A percentile compares a stretch with the other conserved stretches of the same genome.
phyloP scores from a whole-genome alignment of 73 alveolate genomes.

The Paramecium biaurelia region DNA sequence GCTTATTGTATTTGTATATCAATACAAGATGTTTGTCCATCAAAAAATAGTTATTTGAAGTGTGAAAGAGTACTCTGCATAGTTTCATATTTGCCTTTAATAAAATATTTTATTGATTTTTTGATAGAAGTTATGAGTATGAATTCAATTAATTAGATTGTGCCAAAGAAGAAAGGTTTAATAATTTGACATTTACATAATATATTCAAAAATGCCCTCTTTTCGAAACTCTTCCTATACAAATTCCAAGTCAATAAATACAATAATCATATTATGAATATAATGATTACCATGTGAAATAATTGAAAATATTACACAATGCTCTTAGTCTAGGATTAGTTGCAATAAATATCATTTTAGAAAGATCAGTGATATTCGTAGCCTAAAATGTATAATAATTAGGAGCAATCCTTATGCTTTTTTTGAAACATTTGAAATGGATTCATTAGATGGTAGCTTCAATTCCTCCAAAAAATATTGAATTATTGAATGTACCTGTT shows the following conservation, averaged over 20 bases:
- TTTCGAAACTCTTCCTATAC: not conserved
- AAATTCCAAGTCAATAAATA: not conserved
- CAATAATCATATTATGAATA: not conserved
- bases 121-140: not conserved
- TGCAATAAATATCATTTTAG: constrained; percentile 19
- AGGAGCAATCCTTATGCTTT: not conserved
- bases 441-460: not conserved
- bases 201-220: not conserved
- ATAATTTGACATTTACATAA: not conserved
- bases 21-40: not conserved
- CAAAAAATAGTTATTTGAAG: not conserved
- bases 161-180: not conserved
- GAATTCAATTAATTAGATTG: constrained; percentile 1
- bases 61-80: not conserved
- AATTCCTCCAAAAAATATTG: not conserved
- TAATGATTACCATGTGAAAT: not conserved
- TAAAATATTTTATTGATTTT: not conserved
- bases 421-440: constrained; percentile 1
- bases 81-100: not conserved
- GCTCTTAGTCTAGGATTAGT: not conserved
- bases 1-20: constrained; percentile 35
- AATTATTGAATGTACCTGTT: not conserved
- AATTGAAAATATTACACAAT: not conserved
- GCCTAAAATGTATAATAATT: not conserved
- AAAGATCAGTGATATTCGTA: not conserved